phyloP scores from a whole-genome alignment of 495 filamentous ascomycete genomes.

The Penicillium canescens region DNA sequence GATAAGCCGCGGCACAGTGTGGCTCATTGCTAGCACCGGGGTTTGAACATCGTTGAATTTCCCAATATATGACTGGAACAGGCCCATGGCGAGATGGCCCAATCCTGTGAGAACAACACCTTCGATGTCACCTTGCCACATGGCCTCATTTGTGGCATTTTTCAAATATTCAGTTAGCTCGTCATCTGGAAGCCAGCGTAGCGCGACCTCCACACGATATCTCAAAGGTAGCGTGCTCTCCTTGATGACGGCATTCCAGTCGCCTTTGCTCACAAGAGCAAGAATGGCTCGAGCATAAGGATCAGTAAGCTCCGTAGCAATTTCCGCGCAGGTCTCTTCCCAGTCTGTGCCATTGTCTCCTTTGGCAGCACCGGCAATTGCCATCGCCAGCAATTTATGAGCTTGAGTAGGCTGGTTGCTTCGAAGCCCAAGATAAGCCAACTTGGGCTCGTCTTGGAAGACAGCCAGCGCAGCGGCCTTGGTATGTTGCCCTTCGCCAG shows the following conservation, averaged over 20 bases:
- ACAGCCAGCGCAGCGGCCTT: conserved; percentile 79
- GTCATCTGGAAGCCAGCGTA: conserved; percentile 79
- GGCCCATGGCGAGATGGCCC: conserved; percentile 70
- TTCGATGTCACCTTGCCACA: conserved; percentile 78
- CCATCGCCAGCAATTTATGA: conserved; percentile 54
- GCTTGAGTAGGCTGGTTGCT: conserved; percentile 44
- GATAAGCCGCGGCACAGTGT: conserved; percentile 79
- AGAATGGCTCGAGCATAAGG: conserved; percentile 89
- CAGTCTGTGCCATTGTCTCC: conserved; percentile 55
- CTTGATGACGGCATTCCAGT: conserved; percentile 81
- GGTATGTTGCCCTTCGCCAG: conserved; percentile 64
- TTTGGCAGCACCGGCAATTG: conserved; percentile 54
- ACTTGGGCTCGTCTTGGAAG: conserved; percentile 67
- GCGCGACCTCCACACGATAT: conserved; percentile 82
- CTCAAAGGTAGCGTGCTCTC: conserved; percentile 80
- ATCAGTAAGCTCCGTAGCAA: conserved; percentile 68
- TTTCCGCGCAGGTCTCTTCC: conserved; percentile 58
- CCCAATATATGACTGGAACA: conserved; percentile 84
- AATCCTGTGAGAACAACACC: conserved; percentile 88
- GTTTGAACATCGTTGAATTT: conserved; percentile 90
- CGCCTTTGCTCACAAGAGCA: conserved; percentile 83
- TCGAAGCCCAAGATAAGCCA: conserved; percentile 46
- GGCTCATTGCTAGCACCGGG: conserved; percentile 78
- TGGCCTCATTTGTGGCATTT: conserved; percentile 58
- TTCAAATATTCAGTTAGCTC: conserved; percentile 73